Conservation (phyloP, 306 rosid species). For the Vigna radiata region DNA sequence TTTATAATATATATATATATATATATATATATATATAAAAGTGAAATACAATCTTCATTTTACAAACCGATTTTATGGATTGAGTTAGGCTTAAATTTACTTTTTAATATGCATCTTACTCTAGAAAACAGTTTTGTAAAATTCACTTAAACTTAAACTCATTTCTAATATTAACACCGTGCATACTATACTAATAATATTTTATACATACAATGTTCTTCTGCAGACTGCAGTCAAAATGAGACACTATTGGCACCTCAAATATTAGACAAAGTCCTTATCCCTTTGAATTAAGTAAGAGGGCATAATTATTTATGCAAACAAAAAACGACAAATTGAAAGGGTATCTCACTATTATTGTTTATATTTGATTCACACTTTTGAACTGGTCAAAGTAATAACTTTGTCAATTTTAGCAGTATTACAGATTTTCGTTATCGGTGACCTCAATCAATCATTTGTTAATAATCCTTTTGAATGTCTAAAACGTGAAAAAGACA, state of each 20-base stretch:
- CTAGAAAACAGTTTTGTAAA: too few relatives aligned
- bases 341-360: too few relatives aligned
- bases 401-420: background rate
- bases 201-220: background rate
- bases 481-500: background rate
- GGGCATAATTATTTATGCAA: background rate
- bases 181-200: too few relatives aligned
- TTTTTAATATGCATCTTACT: too few relatives aligned
- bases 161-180: too few relatives aligned
- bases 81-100: too few relatives aligned
- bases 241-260: slow-evolving; percentile 1
- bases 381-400: background rate
- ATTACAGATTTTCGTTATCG: background rate
- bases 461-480: background rate
- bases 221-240: background rate
- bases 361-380: background rate
- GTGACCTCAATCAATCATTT: slow-evolving; percentile 15
- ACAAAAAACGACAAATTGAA: too few relatives aligned
- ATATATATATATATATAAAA: too few relatives aligned
- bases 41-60: too few relatives aligned
- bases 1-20: too few relatives aligned
- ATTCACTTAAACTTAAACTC: too few relatives aligned
- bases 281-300: background rate
- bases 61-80: too few relatives aligned
- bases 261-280: background rate